Conservation (phyloP, 148 eudicot species). For the Fallopia convolvulus region DNA sequence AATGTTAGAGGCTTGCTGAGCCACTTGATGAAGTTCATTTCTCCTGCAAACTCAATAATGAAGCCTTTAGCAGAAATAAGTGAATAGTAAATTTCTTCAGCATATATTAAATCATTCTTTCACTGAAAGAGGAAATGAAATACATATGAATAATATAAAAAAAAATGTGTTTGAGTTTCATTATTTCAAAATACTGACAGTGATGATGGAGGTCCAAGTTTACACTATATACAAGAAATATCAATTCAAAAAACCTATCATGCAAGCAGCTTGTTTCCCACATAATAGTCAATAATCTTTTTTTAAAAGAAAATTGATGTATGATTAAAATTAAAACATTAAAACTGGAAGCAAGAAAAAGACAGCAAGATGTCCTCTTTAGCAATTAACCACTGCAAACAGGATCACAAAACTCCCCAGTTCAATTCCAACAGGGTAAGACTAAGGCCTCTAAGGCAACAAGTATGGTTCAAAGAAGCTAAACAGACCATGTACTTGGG, state of each 20-base stretch:
- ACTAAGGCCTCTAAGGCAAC: not conserved
- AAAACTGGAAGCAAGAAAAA: too few species aligned
- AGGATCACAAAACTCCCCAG: not conserved
- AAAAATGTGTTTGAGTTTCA: not conserved
- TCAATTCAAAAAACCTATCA: too few species aligned
- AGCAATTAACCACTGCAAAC: too few species aligned
- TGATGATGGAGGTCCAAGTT: not conserved
- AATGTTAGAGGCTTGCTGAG: slow-evolving; percentile 88
- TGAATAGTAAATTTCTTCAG: not conserved
- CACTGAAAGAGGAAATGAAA: not conserved
- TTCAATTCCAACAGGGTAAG: not conserved
- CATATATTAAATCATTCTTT: not conserved
- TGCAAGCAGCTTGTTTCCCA: too few species aligned
- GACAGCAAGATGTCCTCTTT: too few species aligned
- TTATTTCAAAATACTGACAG: not conserved
- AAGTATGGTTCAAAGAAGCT: not conserved
- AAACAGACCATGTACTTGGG: not conserved
- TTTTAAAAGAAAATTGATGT: too few species aligned
- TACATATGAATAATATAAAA: not conserved
- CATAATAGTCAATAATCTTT: too few species aligned
- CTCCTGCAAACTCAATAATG: slow-evolving; percentile 35
- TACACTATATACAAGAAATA: too few species aligned
- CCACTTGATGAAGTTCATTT: slow-evolving; percentile 97
- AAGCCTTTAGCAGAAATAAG: not conserved
- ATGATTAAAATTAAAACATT: too few species aligned